phyloP scores from a whole-genome alignment of 2,329 filamentous ascomycete species.

The Apiospora koreana region DNA sequence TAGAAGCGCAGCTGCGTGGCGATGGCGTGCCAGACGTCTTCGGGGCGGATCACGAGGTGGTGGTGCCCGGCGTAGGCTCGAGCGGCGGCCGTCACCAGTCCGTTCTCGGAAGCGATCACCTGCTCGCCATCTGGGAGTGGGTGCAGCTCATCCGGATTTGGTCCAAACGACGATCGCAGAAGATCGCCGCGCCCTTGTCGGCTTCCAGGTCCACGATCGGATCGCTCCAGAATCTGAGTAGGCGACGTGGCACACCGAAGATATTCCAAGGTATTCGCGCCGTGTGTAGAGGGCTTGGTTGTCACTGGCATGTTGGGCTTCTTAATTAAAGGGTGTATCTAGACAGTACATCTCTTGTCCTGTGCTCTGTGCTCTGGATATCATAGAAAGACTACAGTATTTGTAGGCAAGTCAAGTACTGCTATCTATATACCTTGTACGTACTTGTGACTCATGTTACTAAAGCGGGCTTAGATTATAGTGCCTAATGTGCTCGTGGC shows the following conservation, averaged over 20 bases:
- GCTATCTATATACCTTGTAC: too few species aligned
- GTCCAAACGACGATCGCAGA: not conserved
- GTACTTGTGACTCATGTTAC: too few species aligned
- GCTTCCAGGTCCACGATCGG: not conserved
- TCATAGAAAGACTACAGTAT: too few species aligned
- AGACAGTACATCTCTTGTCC: too few species aligned
- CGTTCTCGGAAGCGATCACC: not conserved
- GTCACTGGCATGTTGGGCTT: too few species aligned
- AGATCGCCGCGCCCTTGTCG: not conserved
- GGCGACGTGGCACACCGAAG: not conserved
- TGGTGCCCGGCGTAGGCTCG: not conserved
- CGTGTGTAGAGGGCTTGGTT: too few species aligned
- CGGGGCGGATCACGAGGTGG: conserved; percentile 21
- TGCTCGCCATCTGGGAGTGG: not conserved
- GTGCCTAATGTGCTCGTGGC: too few species aligned
- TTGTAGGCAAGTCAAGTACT: too few species aligned
- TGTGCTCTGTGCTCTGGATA: too few species aligned
- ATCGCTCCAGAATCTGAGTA: not conserved
- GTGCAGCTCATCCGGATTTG: not conserved
- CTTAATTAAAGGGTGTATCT: too few species aligned
- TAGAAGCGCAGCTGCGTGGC: conserved; percentile 48
- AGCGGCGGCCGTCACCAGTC: not conserved
- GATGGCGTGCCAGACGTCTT: conserved; percentile 57
- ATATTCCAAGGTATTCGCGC: too few species aligned
- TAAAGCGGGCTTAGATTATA: too few species aligned